Evolutionary conservation across 2,329 filamentous ascomycete genomes (phyloP).

Genomic region (Fusarium lyarnte): DNA sequence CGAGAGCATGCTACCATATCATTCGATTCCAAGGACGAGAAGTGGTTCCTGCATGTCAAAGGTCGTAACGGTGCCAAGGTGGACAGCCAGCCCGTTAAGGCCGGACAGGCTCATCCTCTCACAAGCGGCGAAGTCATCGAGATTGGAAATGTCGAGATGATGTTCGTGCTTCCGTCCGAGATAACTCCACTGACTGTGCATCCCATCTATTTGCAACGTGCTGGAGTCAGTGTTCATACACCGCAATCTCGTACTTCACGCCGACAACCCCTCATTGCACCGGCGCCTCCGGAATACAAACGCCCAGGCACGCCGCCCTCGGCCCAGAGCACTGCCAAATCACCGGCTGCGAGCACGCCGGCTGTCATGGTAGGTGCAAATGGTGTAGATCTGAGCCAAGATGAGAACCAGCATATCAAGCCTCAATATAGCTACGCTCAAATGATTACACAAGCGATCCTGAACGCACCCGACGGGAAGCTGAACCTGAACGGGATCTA

Average conservation of each 20-base stretch:
- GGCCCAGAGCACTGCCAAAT: constrained; percentile 47
- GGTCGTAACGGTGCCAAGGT: constrained; percentile 92
- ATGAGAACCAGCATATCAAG: constrained; percentile 90
- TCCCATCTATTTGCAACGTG: constrained; percentile 74
- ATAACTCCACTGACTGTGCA: constrained; percentile 73
- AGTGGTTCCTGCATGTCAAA: constrained; percentile 87
- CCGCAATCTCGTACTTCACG: constrained; percentile 43
- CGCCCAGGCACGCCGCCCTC: constrained; percentile 70
- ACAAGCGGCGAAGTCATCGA: constrained; percentile 91
- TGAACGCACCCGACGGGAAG: constrained; percentile 86
- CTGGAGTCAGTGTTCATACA: constrained; percentile 58
- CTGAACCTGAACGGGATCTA: constrained; percentile 94
- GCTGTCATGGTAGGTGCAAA: constrained; percentile 53
- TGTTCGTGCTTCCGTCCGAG: constrained; percentile 91
- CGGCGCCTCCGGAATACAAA: constrained; percentile 68
- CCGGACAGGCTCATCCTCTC: constrained; percentile 72
- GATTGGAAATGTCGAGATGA: constrained; percentile 95
- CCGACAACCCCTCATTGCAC: constrained; percentile 62
- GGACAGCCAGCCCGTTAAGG: constrained; percentile 76
- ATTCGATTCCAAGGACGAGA: constrained; percentile 73
- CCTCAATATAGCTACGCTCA: constrained; percentile 96
- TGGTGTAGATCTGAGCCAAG: constrained; percentile 80
- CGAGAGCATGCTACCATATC: constrained; percentile 79
- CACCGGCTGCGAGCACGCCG: constrained; percentile 49
- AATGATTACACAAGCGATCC: constrained; percentile 95